phyloP scores from a whole-genome alignment of 805 yeast species.

The Candida chauliodis region DNA sequence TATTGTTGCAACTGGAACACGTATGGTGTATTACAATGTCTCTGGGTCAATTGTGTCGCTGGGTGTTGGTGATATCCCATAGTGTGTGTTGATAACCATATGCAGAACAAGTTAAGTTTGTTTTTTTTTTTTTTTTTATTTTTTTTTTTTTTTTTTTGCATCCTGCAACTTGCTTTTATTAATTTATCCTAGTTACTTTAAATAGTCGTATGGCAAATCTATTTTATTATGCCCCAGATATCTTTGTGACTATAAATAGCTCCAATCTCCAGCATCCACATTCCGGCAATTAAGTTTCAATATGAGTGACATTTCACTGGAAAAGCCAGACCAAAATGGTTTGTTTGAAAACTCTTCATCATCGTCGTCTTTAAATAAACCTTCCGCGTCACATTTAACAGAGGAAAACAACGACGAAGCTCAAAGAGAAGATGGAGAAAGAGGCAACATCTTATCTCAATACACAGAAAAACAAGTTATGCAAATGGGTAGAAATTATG shows the following conservation, averaged over 20 bases:
- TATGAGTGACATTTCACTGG: conserved; percentile 5
- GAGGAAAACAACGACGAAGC: conserved; percentile 19
- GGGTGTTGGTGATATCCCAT: no score
- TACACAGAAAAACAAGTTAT: conserved; percentile 61
- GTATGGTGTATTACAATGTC: no score
- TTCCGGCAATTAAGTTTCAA: neutral
- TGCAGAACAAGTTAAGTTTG: no score
- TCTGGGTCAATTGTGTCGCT: no score
- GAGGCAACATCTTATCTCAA: conserved; percentile 49
- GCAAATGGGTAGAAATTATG: conserved; percentile 69
- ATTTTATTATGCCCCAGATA: neutral
- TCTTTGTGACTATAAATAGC: neutral
- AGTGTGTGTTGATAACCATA: no score
- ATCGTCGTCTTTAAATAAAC: conserved; percentile 1
- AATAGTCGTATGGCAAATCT: neutral
- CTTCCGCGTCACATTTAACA: neutral
- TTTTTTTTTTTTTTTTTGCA: no score
- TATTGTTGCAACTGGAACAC: no score
- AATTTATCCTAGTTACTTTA: neutral
- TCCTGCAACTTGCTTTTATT: neutral
- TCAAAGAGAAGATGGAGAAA: conserved; percentile 20
- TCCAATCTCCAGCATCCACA: neutral
- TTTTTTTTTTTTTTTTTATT: no score
- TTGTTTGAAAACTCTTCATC: conserved; percentile 4
- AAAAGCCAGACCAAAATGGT: conserved; percentile 5